Percentiles rank a stretch among this genome's conserved stretches.
Conservation (phyloP, 805 yeast genomes). For the Monosporozyma yasuniensis region DNA sequence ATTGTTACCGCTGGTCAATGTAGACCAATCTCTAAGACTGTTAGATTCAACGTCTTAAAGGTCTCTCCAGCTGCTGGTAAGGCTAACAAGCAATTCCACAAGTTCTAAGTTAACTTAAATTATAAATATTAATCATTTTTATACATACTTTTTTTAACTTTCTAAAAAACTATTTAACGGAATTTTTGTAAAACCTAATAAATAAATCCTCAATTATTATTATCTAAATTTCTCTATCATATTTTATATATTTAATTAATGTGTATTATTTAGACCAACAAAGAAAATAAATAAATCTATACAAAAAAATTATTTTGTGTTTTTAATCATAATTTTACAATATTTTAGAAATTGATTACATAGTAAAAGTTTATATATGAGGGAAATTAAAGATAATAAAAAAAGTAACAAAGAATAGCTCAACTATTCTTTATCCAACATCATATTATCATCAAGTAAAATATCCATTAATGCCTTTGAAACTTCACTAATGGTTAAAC, state of each 20-base stretch:
- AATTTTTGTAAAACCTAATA: background rate
- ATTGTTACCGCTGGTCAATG: conserved; percentile 99
- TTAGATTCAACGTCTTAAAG: conserved; percentile 98
- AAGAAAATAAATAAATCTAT: conserved; percentile 1
- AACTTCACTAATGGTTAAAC: conserved; percentile 32
- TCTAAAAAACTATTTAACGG: background rate
- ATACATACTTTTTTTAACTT: background rate
- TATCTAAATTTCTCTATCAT: background rate
- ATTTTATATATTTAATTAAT: background rate
- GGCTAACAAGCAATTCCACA: conserved; percentile 88
- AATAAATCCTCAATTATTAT: background rate
- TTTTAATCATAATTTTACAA: background rate
- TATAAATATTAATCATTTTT: background rate
- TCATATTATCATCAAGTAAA: background rate
- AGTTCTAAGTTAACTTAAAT: conserved; percentile 57
- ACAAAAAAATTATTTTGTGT: too few species aligned
- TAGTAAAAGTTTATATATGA: too few species aligned
- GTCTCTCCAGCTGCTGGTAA: conserved; percentile 83
- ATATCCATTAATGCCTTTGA: conserved; percentile 24
- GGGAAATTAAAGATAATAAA: too few species aligned
- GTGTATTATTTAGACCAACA: conserved; percentile 6
- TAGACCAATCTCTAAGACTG: conserved; percentile 99
- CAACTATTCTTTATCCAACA: background rate
- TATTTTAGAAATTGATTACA: background rate
- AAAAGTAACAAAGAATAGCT: background rate